Evolutionary conservation across 23 red algal genomes (phyloP).

Genomic region (Gracilariopsis chorda): DNA sequence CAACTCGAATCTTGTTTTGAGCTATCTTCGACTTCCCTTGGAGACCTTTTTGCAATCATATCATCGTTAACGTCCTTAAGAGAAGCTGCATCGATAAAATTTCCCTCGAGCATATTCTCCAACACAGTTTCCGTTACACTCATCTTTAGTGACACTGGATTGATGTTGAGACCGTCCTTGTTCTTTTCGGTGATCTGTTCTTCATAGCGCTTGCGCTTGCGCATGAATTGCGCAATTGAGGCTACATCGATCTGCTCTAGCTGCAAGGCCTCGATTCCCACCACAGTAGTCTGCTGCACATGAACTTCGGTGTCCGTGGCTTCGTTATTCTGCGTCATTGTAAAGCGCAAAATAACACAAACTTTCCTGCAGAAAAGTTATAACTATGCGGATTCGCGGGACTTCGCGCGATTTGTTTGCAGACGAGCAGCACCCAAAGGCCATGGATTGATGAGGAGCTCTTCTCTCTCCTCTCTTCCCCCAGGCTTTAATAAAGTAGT

Average conservation of each 20-base stretch:
- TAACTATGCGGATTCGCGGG: neutral
- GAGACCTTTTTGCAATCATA: neutral
- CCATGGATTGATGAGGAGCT: no score
- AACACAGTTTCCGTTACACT: neutral
- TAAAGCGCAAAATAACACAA: neutral
- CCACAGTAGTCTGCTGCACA: neutral
- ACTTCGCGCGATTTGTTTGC: neutral
- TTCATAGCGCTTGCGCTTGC: neutral
- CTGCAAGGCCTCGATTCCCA: neutral
- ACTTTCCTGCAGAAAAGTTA: neutral
- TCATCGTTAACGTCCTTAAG: neutral
- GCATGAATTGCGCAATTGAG: neutral
- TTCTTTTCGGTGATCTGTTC: conserved; percentile 22
- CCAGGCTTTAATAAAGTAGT: no score
- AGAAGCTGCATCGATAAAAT: neutral
- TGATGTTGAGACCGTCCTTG: conserved; percentile 5
- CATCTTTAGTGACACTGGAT: neutral
- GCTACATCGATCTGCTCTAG: neutral
- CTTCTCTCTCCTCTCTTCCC: no score
- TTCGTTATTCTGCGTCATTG: neutral
- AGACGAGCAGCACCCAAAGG: no score
- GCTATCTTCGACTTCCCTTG: neutral
- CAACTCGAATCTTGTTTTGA: neutral
- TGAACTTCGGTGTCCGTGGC: neutral
- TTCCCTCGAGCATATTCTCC: neutral